A percentile compares a stretch with the other conserved stretches of the same genome.
Conservation (phyloP, 179 eudicot genomes). For the Gypsophila paniculata region DNA sequence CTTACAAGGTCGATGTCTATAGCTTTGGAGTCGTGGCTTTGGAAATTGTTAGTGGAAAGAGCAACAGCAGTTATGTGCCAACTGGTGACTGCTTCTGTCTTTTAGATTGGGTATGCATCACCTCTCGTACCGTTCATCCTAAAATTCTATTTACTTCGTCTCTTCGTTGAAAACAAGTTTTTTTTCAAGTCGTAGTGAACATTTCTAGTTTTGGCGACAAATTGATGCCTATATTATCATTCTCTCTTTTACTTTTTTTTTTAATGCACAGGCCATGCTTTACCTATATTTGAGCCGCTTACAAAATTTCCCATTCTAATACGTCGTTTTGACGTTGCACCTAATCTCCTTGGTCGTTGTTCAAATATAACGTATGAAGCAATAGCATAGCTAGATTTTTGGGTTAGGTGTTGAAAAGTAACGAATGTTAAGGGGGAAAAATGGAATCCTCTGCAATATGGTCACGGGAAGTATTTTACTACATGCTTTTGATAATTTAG, state of each 20-base stretch:
- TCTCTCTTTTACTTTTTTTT: neutral
- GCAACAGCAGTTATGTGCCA: constrained; percentile 31
- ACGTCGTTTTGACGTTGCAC: neutral
- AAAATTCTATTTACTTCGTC: neutral
- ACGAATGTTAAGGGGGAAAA: too few species aligned
- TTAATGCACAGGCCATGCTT: too few species aligned
- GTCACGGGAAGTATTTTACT: too few species aligned
- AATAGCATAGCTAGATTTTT: too few species aligned
- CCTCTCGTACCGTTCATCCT: neutral
- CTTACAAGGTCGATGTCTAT: constrained; percentile 34
- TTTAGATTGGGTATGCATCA: constrained; percentile 32
- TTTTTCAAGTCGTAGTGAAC: neutral
- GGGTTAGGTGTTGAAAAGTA: too few species aligned
- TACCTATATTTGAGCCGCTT: neutral
- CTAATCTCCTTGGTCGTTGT: neutral
- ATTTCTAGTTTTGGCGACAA: neutral
- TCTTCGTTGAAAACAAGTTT: too few species aligned
- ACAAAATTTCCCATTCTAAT: neutral
- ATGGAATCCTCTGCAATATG: too few species aligned
- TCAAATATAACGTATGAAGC: neutral
- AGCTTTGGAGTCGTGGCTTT: constrained; percentile 31
- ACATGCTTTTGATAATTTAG: too few species aligned
- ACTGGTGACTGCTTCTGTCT: constrained; percentile 31
- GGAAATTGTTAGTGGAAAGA: constrained; percentile 36
- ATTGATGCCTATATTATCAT: neutral